Evolutionary conservation across 257 asterid species (phyloP).

Genomic region (Scutellaria galericulata): DNA sequence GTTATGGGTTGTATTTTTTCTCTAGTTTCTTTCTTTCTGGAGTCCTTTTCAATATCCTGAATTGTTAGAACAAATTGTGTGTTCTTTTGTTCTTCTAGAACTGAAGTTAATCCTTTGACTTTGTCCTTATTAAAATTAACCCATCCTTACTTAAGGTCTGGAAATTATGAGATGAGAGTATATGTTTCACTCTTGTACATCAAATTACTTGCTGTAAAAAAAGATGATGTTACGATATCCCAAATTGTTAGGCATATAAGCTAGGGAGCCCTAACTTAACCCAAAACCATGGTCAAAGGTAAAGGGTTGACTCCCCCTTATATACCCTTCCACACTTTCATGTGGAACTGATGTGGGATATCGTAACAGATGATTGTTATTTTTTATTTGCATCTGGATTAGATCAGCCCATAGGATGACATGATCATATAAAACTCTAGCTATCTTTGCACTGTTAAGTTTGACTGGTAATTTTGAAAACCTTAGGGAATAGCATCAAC

Average conservation of each 20-base stretch:
- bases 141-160: neutral
- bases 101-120: slow-evolving; percentile 13
- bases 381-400: neutral
- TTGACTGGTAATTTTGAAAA: neutral
- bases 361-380: neutral
- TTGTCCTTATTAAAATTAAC: neutral
- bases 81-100: neutral
- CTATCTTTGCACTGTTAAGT: neutral
- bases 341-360: no score
- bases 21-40: slow-evolving; percentile 8
- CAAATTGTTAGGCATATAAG: no score
- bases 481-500: neutral
- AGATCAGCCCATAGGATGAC: slow-evolving; percentile 4
- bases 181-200: slow-evolving; percentile 7
- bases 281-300: no score
- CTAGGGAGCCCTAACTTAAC: no score
- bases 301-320: no score
- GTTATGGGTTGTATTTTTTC: neutral
- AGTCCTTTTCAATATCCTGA: neutral
- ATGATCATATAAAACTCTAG: slow-evolving; percentile 13
- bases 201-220: neutral
- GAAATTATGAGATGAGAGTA: neutral
- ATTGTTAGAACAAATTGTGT: slow-evolving; percentile 21
- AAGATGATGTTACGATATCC: neutral
- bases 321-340: no score